phyloP scores from a whole-genome alignment of 441 rosid genomes.

The Manihot esculenta region DNA sequence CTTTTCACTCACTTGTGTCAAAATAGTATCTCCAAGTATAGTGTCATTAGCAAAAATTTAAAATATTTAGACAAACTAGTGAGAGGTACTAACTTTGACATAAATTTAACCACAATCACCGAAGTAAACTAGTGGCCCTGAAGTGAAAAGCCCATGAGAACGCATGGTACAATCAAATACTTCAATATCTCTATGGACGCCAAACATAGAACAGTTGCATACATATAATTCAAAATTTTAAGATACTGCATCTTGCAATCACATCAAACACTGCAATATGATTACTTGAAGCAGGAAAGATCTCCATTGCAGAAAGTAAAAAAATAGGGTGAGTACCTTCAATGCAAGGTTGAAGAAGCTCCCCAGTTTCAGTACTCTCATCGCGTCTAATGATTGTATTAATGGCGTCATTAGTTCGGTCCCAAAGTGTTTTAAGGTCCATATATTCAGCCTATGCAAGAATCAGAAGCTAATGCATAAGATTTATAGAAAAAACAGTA shows the following conservation, averaged over 20 bases:
- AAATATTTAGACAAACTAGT: too few relatives aligned
- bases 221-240: neutral
- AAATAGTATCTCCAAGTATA: too few relatives aligned
- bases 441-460: slow-evolving; percentile 74
- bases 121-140: too few relatives aligned
- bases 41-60: too few relatives aligned
- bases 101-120: too few relatives aligned
- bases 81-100: too few relatives aligned
- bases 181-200: neutral
- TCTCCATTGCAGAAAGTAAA: neutral
- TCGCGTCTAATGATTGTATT: slow-evolving; percentile 88
- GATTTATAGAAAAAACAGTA: slow-evolving; percentile 11
- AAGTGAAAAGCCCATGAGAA: too few relatives aligned
- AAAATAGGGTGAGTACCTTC: slow-evolving; percentile 56
- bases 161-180: slow-evolving; percentile 4
- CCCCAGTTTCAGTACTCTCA: slow-evolving; percentile 76
- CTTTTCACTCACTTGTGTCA: too few relatives aligned
- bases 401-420: slow-evolving; percentile 83
- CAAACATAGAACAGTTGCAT: neutral
- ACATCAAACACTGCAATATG: slow-evolving; percentile 7
- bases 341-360: slow-evolving; percentile 94
- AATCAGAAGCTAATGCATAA: slow-evolving; percentile 1
- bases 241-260: neutral
- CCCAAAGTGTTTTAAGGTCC: slow-evolving; percentile 77
- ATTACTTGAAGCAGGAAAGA: neutral